Evolutionary conservation across 2,329 filamentous ascomycete species (phyloP), one percentile per base, ranked within the genome.

Genomic region (Apiospora aurea): DNA sequence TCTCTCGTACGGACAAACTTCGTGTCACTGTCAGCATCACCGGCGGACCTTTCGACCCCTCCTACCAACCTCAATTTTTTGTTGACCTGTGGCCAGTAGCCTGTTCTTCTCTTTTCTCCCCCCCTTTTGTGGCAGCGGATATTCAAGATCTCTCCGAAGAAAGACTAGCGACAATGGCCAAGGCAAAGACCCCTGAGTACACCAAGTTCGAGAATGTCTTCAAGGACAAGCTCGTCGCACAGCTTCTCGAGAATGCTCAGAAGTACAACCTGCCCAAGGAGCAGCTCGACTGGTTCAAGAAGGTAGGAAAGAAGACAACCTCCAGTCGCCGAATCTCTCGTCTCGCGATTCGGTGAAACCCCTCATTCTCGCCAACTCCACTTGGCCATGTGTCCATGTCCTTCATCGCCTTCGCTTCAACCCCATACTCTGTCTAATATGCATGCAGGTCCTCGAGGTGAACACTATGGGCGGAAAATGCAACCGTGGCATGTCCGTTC

Each of bases 401-500:
- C 34, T 21, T 8, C 34, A 10, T n/a, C 29, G 18, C 18, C 57
- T n/a, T n/a, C 10, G 13, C 57, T 38, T 10, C 29, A 21, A 38
- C 34, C 29, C 34, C 34, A 5, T n/a, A n/a, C 57, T 41, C 26
- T 34, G 21, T 72, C 75, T 80, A 71, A 79, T 72, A 66, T 49
- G 44, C 67, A 69, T 71, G 49, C 69, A 98, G 94, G 92, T 89
- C 74, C 89, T 98, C 79, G 89, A 95, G 81, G 88, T 90, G 85
- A 99, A 99, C 85, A 91, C 94, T 8, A 86, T 96, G 70, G 96
- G 96, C 77, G 96, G 96, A 81, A 99, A 99, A 88, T 97, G 95
- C 87, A 99, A 99, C 87, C 94, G 96, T 80, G 96, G 96, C 85
- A 97, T 99, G 90, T 98, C 95, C 67, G 96, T 98, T 73, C 93